Evolutionary conservation across 208 protist species (phyloP).

Genomic region (Trichomonas gallinae): DNA sequence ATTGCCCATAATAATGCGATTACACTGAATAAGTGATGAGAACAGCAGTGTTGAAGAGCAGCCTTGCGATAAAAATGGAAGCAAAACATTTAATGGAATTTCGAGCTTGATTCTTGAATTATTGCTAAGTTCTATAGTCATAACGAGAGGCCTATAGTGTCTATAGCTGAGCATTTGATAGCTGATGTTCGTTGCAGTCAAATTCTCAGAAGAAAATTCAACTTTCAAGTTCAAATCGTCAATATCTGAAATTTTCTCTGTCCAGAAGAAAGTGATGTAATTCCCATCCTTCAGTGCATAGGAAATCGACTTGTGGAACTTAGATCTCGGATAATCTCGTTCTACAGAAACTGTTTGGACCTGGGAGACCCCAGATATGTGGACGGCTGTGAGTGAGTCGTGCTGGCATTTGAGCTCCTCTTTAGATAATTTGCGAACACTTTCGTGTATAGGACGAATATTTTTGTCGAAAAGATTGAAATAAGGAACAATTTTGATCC

Average conservation of each 20-base stretch:
- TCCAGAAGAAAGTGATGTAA: neutral
- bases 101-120: neutral
- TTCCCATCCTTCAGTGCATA: neutral
- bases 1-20: neutral
- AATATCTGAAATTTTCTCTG: neutral
- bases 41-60: neutral
- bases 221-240: neutral
- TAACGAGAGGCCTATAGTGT: neutral
- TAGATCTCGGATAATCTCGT: neutral
- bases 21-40: neutral
- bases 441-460: neutral
- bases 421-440: neutral
- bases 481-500: neutral
- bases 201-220: neutral
- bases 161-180: neutral
- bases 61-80: neutral
- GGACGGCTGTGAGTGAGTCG: neutral
- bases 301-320: neutral
- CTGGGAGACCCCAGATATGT: neutral
- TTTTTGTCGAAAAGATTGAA: neutral
- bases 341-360: neutral
- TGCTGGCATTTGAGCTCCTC: neutral
- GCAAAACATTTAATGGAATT: neutral
- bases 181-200: neutral
- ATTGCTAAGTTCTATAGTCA: neutral